These are phyloP conservation scores for Chalciporus pseudorubinellus DNA, from an alignment of 768 basidiomycete species.

Conservation along the genomic window DNA sequence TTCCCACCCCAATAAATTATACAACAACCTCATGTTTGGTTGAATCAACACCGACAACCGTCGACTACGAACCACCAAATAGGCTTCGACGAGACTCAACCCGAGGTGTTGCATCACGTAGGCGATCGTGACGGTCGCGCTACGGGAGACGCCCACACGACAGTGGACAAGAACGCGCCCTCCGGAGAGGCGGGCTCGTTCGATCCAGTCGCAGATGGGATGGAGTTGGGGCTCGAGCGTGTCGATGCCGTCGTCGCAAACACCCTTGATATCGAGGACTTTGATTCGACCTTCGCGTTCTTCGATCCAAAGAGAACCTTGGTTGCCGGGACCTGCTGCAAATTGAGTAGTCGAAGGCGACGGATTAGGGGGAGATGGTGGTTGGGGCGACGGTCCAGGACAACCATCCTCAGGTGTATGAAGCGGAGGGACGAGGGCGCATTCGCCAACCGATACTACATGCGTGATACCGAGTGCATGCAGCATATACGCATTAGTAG, in stretches of 20 bases:
- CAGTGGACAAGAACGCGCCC: constrained; percentile 95
- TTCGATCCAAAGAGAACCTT: constrained; percentile 83
- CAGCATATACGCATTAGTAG: constrained; percentile 92
- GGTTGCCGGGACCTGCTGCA: constrained; percentile 43
- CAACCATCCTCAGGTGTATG: constrained; percentile 29
- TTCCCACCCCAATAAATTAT: constrained; percentile 95
- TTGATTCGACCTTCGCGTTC: constrained; percentile 87
- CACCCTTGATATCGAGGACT: constrained; percentile 87
- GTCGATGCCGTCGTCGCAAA: constrained; percentile 96
- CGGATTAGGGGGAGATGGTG: neutral
- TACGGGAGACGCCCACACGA: constrained; percentile 96
- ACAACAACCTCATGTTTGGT: constrained; percentile 94
- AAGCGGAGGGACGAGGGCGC: constrained; percentile 80
- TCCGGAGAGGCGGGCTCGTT: constrained; percentile 74
- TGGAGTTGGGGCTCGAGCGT: constrained; percentile 86
- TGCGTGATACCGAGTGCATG: constrained; percentile 95
- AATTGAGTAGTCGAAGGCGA: constrained; percentile 33
- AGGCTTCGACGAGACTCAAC: constrained; percentile 87
- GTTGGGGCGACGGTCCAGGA: neutral
- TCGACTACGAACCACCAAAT: constrained; percentile 87
- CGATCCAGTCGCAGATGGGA: constrained; percentile 92
- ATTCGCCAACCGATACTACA: constrained; percentile 96
- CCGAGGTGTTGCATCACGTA: constrained; percentile 94
- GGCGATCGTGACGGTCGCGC: constrained; percentile 93
- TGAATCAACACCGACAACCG: constrained; percentile 89